Base-by-base conservation (phyloP, 768 basidiomycete genomes). In the Boletales sp. region DNA sequence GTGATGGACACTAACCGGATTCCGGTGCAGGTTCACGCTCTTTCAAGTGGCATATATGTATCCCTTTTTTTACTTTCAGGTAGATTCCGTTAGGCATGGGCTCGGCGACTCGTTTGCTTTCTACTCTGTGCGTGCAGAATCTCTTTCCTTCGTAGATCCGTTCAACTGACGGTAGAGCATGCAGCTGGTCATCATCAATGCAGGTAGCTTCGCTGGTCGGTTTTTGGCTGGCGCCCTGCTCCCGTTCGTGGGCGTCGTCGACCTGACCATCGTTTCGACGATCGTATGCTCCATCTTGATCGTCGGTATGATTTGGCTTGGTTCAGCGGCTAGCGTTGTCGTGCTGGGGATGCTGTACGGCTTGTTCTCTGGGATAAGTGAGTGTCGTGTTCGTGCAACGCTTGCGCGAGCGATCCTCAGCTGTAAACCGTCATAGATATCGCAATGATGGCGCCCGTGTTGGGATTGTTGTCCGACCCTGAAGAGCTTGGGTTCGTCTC, bases 51-150 rank as follows among this genome's bases (percentile, higher is more conserved):
- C 74, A 1, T 61, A 74, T 29, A 74, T 72, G 50, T 79, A 76
- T 43, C 79, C 82, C 0, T 69, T 77, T 39, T 83, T 80, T 62
- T 84, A 81, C 61, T 66, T 85, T 17, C 83, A 85, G 55, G 58
- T 83, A 7, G 74, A 80, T 41, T 72, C 82, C 3, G 70, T 80
- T 13, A 69, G 68, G 48, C 79, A 79, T 41, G 77, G 77, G 4
- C 66, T 82, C 24, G 57, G 65, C 37, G 48, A 67, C 1, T 65
- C 63, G 19, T 66, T 85, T 14, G 74, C 82, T 0, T 83, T 83
- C 54, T 83, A 83, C 56, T 74, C 73, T 18, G 82, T 82, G 48
- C 29, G 64, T 53, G 11, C 13, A 32, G 34, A 11, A 2, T 43
- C 32, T 8, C 27, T 12, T 30, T 1, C 32, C 32, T 34, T 34